A percentile compares a stretch with the other conserved stretches of the same genome.
phyloP scores from a whole-genome alignment of 441 rosid species.

The Croton laevigatus region DNA sequence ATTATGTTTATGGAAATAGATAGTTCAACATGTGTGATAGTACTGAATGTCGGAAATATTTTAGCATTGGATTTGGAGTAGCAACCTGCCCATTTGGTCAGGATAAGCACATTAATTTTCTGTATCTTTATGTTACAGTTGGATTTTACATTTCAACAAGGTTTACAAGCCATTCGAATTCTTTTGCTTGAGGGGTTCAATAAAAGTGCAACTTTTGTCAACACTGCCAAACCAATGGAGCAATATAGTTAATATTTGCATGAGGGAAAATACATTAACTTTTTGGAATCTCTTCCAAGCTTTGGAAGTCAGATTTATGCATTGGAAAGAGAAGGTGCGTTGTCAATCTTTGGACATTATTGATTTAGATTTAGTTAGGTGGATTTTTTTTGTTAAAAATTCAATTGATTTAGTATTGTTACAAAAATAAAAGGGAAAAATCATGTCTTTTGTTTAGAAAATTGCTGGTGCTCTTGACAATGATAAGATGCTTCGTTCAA shows the following conservation, averaged over 20 bases:
- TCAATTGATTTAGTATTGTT: too few relatives aligned
- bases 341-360: not conserved
- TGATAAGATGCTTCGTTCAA: too few relatives aligned
- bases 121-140: slow-evolving; percentile 42
- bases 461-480: too few relatives aligned
- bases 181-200: slow-evolving; percentile 70
- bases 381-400: too few relatives aligned
- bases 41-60: too few relatives aligned
- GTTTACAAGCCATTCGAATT: slow-evolving; percentile 64
- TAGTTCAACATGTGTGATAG: too few relatives aligned
- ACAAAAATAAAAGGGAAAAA: too few relatives aligned
- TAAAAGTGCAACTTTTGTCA: slow-evolving; percentile 86
- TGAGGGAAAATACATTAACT: not conserved
- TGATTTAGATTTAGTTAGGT: not conserved
- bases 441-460: too few relatives aligned
- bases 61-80: too few relatives aligned
- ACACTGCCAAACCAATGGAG: slow-evolving; percentile 57
- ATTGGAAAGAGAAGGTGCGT: not conserved
- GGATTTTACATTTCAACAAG: slow-evolving; percentile 65
- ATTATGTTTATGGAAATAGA: not conserved
- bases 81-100: too few relatives aligned
- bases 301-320: not conserved
- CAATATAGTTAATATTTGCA: slow-evolving; percentile 40
- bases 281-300: too few relatives aligned
- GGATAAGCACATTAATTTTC: not conserved